Base-by-base conservation (phyloP, 2,329 filamentous ascomycete genomes). In the Talaromyces albobiverticillius region DNA sequence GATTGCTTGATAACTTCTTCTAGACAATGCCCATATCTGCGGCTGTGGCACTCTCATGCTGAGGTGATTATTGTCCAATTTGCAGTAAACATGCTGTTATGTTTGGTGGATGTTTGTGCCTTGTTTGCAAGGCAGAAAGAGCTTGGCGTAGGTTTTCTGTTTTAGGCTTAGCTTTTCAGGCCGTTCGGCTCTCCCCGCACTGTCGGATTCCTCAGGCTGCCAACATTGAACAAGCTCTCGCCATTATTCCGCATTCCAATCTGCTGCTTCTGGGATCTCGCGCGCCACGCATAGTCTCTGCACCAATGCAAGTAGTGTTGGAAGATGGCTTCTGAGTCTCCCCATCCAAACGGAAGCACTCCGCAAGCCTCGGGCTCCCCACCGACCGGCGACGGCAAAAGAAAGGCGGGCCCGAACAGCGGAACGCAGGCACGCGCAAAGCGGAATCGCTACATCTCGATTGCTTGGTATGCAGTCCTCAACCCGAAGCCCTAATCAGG, bases 381-480 rank as follows among this genome's bases (percentile, higher is more conserved):
- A 20, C 59, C 62, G 22, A 51, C 61, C 31, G 58, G 57, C n/a
- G 67, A 70, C 46, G 62, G 62, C 42, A 76, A 75, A 66, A 68
- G 72, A 62, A 74, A 73, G 59, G 71, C 71, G 65, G 72, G 74
- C 67, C 67, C 67, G 49, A 58, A 61, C 60, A 72, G 69, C 70
- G 72, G 72, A 70, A 73, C 74, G 14, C 79, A 79, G 53, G 77
- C 76, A 60, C 77, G 82, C 60, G 76, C 82, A 60, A 85, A 86
- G 75, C 78, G 83, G 67, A 86, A 85, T 72, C 79, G 83, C 60
- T 86, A 86, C 68, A 85, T 86, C 60, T 85, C 82, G 25, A 85
- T 86, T 61, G 83, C 83, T 49, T 86, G 83, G 81, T 84, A 74
- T 66, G 76, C 40, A 52, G 16, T 45, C 13, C 13, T 23, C 29